Base-by-base conservation (phyloP, 2,329 filamentous ascomycete species). In the Albophoma yamanashiensis region DNA sequence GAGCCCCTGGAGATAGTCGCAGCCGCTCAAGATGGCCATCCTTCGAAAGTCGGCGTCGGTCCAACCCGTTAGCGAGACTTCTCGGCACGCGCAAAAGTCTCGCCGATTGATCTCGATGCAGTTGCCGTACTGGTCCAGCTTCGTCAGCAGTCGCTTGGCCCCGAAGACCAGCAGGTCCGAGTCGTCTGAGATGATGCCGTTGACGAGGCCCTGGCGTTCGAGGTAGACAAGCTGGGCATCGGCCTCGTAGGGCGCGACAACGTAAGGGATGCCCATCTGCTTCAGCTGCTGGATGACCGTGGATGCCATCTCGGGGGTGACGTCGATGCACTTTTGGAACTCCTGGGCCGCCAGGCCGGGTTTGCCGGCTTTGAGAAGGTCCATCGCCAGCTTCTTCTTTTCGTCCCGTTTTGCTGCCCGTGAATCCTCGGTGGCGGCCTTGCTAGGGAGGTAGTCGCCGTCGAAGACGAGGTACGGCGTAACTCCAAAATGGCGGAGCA, bases 381-480 rank as follows among this genome's bases (percentile, higher is more conserved):
- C 91, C 61, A 93, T 75, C 0, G 92, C 94, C 2, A 85, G 72
- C 69, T 83, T 84, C 71, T 84, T 91, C 74, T 87, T 91, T 62
- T 93, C 88, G 64, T 91, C 86, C 56, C 94, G 85, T 63, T 85
- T 85, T 64, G 85, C 85, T n/a, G 82, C 82, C 58, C 94, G 84
- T 17, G 89, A 87, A 39, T 83, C 82, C 71, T 99, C 94, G 0
- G 93, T 97, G 36, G 82, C 84, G 20, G 91, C 88, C 74, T 99
- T 99, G 79, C 92, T 96, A 39, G 94, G 94, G 31, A 99, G 82
- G 70, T 89, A 92, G 71, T 97, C 94, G 63, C 94, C 94, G 75
- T 99, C 94, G 71, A 99, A 99, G 42, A 99, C 89, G 59, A 99
- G 77, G 72, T 95, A 99, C 0, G 94, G 94, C n/a, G 82, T 96